Conservation (phyloP, 2,329 filamentous ascomycete species). For the Zymoseptoria passerinii region DNA sequence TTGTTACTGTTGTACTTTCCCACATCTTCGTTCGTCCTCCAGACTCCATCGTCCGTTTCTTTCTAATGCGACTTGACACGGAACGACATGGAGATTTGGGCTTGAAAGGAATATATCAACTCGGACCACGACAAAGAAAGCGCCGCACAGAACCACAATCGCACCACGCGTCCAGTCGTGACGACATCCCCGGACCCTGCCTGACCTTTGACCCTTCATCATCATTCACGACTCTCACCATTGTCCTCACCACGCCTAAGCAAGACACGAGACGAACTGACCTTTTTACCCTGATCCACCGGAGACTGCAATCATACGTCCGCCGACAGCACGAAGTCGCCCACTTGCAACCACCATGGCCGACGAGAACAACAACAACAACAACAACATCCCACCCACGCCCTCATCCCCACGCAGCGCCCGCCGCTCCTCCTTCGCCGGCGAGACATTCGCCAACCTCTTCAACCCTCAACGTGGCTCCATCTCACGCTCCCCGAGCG, state of each 20-base stretch:
- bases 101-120: background rate
- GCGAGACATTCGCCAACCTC: slow-evolving; percentile 42
- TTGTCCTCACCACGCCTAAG: background rate
- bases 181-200: background rate
- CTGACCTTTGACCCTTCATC: background rate
- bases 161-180: background rate
- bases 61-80: background rate
- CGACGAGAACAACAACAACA: slow-evolving; percentile 13
- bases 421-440: slow-evolving; percentile 41
- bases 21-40: background rate
- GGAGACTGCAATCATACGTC: background rate
- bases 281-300: background rate
- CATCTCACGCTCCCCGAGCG: slow-evolving; percentile 24
- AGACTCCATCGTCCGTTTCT: background rate
- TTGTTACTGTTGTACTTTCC: too few relatives aligned
- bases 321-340: too few relatives aligned
- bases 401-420: slow-evolving; percentile 19
- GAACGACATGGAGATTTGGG: background rate
- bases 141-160: background rate
- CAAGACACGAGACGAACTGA: background rate
- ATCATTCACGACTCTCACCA: background rate
- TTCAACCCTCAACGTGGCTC: slow-evolving; percentile 32
- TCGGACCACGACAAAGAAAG: background rate
- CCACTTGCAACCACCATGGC: slow-evolving; percentile 8
- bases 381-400: background rate